Percentiles rank a stretch among this genome's conserved stretches.
phyloP scores from a whole-genome alignment of 2,329 filamentous ascomycete species.

The Chaetomium sp. region DNA sequence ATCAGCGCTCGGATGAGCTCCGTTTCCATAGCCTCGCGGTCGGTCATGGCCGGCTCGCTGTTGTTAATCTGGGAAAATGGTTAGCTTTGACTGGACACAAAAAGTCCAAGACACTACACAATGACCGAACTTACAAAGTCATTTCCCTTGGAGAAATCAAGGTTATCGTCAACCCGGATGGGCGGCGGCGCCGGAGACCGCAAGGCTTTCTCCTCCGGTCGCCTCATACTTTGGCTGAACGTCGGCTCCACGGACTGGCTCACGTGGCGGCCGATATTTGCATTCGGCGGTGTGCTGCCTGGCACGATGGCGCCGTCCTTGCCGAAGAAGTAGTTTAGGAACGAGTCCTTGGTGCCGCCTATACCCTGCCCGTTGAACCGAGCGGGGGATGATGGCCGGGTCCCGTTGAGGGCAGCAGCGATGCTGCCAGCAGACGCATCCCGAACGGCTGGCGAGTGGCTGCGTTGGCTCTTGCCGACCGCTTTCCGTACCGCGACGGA shows the following conservation, averaged over 20 bases:
- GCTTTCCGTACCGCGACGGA: constrained; percentile 64
- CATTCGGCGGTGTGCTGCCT: constrained; percentile 44
- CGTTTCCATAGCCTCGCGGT: constrained; percentile 95
- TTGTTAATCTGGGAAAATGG: constrained; percentile 51
- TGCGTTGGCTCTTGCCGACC: constrained; percentile 64
- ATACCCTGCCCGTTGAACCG: constrained; percentile 61
- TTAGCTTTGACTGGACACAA: constrained; percentile 26
- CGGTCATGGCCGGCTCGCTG: constrained; percentile 84
- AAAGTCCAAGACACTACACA: background rate
- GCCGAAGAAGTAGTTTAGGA: constrained; percentile 98
- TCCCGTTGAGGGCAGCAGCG: constrained; percentile 67
- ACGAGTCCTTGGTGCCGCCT: constrained; percentile 78
- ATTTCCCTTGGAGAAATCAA: constrained; percentile 51
- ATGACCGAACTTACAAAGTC: constrained; percentile 59
- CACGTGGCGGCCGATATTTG: constrained; percentile 62
- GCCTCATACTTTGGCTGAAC: constrained; percentile 80
- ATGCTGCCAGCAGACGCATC: constrained; percentile 66
- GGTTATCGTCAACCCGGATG: constrained; percentile 46
- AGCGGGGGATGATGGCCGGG: constrained; percentile 62
- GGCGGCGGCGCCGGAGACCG: constrained; percentile 50
- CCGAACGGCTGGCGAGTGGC: constrained; percentile 78
- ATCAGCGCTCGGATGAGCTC: constrained; percentile 96
- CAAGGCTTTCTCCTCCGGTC: constrained; percentile 62
- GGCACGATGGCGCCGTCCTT: constrained; percentile 72
- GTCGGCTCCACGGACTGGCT: constrained; percentile 79